Conservation (phyloP, 192 early-diverging fungal species). For the Pilobolus umbonatus region DNA sequence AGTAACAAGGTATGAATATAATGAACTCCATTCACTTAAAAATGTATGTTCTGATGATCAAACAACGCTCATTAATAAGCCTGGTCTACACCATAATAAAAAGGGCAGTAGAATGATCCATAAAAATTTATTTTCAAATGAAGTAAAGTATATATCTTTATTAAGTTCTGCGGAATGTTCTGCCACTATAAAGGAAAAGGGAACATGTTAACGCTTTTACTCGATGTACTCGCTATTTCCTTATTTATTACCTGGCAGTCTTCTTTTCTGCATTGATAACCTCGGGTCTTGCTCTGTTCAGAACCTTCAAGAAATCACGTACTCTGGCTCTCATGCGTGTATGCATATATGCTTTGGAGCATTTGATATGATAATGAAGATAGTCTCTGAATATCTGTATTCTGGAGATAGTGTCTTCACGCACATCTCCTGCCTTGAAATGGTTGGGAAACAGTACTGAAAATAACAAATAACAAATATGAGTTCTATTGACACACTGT, state of each 20-base stretch:
- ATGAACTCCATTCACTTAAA: too few species aligned
- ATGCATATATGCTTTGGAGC: constrained; percentile 99
- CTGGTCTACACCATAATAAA: too few species aligned
- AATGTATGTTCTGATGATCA: too few species aligned
- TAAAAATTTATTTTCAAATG: too few species aligned
- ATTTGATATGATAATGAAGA: constrained; percentile 99
- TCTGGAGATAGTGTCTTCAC: constrained; percentile 89
- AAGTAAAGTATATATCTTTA: too few species aligned
- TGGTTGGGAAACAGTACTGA: constrained; percentile 93
- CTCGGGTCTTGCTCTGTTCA: constrained; percentile 98
- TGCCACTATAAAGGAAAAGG: constrained; percentile 24
- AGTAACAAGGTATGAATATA: too few species aligned
- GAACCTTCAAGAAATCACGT: constrained; percentile 93
- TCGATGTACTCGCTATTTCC: not conserved
- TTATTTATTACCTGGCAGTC: constrained; percentile 50
- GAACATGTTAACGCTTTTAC: not conserved
- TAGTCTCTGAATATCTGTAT: constrained; percentile 98
- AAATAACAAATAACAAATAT: not conserved
- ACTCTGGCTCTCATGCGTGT: constrained; percentile 95
- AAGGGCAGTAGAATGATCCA: too few species aligned
- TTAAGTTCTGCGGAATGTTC: constrained; percentile 30
- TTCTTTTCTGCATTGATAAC: constrained; percentile 70
- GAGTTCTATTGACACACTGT: too few species aligned
- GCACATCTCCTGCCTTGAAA: constrained; percentile 63
- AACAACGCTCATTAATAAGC: too few species aligned